Conservation (phyloP, 768 basidiomycete genomes). For the Rubroboletus satanas region DNA sequence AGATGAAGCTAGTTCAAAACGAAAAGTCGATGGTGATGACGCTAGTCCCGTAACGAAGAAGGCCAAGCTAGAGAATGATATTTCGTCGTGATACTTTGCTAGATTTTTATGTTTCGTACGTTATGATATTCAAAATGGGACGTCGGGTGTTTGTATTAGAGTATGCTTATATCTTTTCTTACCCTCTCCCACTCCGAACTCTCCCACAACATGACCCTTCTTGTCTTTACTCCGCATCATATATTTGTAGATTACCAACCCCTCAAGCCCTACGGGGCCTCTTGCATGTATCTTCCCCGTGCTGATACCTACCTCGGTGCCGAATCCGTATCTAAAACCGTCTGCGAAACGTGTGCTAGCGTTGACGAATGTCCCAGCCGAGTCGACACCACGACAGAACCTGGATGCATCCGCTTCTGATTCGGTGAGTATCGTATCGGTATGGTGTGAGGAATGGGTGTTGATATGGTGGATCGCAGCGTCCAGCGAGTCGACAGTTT, state of each 20-base stretch:
- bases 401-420: conserved; percentile 54
- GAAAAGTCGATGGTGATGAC: conserved; percentile 65
- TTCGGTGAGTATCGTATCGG: conserved; percentile 90
- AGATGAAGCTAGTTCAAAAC: conserved; percentile 47
- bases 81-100: conserved; percentile 17
- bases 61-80: conserved; percentile 47
- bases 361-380: conserved; percentile 90
- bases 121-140: conserved; percentile 23
- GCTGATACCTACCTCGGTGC: conserved; percentile 96
- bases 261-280: conserved; percentile 93
- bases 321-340: conserved; percentile 94
- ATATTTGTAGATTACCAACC: conserved; percentile 95
- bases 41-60: conserved; percentile 55
- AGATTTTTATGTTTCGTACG: neutral
- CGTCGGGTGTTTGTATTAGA: conserved; percentile 17
- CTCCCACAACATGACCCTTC: conserved; percentile 79
- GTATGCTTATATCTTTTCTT: conserved; percentile 73
- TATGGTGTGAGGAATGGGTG: conserved; percentile 90
- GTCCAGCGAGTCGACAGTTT: conserved; percentile 63
- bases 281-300: conserved; percentile 96
- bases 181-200: conserved; percentile 69
- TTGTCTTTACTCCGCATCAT: conserved; percentile 73
- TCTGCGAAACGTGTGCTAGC: conserved; percentile 96
- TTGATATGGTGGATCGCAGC: conserved; percentile 89
- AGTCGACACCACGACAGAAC: conserved; percentile 88